Conservation (phyloP, 306 rosid species). For the Prunus fruticosa region DNA sequence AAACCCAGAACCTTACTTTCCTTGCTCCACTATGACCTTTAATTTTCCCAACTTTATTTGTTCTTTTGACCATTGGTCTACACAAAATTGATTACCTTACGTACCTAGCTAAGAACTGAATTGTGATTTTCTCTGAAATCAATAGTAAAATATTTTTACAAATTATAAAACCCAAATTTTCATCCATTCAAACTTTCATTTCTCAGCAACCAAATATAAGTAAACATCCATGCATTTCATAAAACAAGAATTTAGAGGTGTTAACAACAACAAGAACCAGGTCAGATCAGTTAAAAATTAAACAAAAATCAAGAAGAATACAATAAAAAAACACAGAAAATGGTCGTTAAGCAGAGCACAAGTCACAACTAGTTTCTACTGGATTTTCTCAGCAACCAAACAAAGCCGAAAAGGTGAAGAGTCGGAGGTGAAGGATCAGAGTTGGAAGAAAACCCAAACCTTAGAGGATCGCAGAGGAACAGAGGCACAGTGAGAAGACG, state of each 20-base stretch:
- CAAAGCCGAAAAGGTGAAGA: background rate
- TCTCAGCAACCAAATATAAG: background rate
- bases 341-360: background rate
- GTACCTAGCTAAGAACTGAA: background rate
- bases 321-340: too few relatives aligned
- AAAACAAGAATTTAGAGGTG: background rate
- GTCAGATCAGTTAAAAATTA: background rate
- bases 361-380: background rate
- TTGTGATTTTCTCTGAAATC: background rate
- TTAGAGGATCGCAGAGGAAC: conserved; percentile 23
- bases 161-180: background rate
- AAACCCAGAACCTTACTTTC: too few relatives aligned
- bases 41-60: too few relatives aligned
- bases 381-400: background rate
- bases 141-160: too few relatives aligned
- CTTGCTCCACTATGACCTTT: too few relatives aligned
- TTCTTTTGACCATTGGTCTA: background rate
- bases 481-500: conserved; percentile 9
- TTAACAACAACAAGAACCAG: background rate
- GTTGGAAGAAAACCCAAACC: conserved; percentile 27
- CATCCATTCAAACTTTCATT: background rate
- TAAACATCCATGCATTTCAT: background rate
- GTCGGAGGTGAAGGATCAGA: too few relatives aligned
- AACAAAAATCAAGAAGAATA: background rate
- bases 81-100: background rate